Conservation (phyloP, 1,284 basidiomycete species). For the Irpex sp. region DNA sequence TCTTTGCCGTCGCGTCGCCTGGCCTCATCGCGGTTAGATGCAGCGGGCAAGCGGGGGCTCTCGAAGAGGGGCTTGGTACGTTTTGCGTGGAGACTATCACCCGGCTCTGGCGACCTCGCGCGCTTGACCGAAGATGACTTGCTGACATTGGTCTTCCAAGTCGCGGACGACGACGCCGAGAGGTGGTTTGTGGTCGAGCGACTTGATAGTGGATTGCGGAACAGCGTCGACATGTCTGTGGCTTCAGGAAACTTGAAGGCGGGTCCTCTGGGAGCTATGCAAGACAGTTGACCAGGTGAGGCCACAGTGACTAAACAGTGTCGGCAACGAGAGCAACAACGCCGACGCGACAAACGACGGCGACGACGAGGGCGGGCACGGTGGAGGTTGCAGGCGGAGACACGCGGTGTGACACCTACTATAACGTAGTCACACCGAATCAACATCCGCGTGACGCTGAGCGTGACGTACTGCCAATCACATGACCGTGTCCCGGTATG, state of each 20-base stretch:
- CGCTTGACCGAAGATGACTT: conserved; percentile 42
- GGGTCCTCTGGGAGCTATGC: neutral
- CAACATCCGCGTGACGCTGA: neutral
- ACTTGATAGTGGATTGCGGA: conserved; percentile 11
- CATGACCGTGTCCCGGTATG: conserved; percentile 11
- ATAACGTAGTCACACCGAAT: neutral
- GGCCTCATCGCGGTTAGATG: conserved; percentile 21
- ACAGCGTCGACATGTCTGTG: conserved; percentile 8
- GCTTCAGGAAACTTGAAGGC: neutral
- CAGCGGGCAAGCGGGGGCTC: conserved; percentile 21
- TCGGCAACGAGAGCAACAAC: neutral
- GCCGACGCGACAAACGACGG: neutral
- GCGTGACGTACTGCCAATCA: conserved; percentile 1
- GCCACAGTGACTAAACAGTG: neutral
- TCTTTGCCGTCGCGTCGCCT: conserved; percentile 27
- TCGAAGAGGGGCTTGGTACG: conserved; percentile 29
- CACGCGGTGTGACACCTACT: neutral
- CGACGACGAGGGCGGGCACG: conserved; percentile 3
- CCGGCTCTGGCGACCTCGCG: conserved; percentile 58
- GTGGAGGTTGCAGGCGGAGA: conserved; percentile 2
- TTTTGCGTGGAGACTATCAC: conserved; percentile 33
- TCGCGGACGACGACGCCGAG: conserved; percentile 6
- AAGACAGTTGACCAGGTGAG: conserved; percentile 2
- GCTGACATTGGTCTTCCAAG: conserved; percentile 13
- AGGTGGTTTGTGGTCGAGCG: conserved; percentile 8